Conservation (phyloP, 441 rosid genomes). For the Populus tomentosa region DNA sequence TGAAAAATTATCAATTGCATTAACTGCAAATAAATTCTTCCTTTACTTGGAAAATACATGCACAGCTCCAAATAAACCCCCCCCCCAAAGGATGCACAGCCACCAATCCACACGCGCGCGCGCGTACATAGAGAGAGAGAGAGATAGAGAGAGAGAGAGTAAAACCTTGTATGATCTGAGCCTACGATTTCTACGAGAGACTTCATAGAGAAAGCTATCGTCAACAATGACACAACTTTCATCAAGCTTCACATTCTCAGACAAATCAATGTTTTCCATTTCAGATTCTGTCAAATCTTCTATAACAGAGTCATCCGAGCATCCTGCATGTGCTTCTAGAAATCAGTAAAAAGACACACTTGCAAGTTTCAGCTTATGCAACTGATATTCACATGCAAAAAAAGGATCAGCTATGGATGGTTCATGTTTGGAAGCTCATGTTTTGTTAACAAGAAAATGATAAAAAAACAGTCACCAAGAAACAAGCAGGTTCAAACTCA, state of each 20-base stretch:
- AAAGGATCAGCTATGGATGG: neutral
- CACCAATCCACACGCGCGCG: neutral
- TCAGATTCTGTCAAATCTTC: slow-evolving; percentile 25
- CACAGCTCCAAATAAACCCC: neutral
- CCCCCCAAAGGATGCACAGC: neutral
- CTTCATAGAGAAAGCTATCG: slow-evolving; percentile 42
- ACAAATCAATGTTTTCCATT: slow-evolving; percentile 50
- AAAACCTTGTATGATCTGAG: slow-evolving; percentile 65
- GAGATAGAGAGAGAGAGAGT: no score
- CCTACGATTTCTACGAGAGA: slow-evolving; percentile 38
- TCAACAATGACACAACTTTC: slow-evolving; percentile 38
- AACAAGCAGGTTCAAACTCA: neutral
- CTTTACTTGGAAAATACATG: neutral
- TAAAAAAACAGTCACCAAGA: neutral
- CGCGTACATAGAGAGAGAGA: neutral
- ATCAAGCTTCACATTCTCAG: slow-evolving; percentile 35
- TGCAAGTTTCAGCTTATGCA: neutral
- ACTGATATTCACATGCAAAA: neutral
- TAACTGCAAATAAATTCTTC: neutral
- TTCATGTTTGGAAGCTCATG: neutral
- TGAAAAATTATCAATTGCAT: no score
- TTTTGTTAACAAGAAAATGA: neutral
- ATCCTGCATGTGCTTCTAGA: slow-evolving; percentile 27
- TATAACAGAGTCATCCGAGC: slow-evolving; percentile 18
- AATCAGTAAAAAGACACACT: slow-evolving; percentile 12